Percentiles rank a stretch among this genome's conserved stretches.
These are phyloP conservation scores for Crucibulum laeve DNA, from an alignment of 768 basidiomycete genomes.

Conservation along the genomic window DNA sequence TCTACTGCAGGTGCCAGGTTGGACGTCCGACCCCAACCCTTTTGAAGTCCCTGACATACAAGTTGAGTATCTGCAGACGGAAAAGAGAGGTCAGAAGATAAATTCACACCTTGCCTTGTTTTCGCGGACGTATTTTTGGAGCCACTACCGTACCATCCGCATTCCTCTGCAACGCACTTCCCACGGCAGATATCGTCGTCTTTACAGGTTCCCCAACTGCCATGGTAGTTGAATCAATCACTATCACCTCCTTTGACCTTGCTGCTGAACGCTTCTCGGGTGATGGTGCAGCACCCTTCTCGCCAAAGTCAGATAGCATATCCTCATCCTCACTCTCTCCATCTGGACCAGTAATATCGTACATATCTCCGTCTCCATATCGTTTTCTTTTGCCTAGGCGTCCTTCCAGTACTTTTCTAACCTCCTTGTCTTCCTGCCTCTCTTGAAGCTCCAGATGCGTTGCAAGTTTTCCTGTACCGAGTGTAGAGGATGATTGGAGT, in stretches of 20 bases:
- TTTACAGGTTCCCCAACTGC: constrained; percentile 13
- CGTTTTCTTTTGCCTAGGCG: constrained; percentile 46
- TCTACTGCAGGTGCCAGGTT: constrained; percentile 17
- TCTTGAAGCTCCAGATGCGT: constrained; percentile 62
- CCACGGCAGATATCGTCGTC: constrained; percentile 30
- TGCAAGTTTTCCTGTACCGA: constrained; percentile 67
- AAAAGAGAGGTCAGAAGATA: neutral
- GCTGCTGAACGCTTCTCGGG: neutral
- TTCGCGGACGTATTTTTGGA: constrained; percentile 48
- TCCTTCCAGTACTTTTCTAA: constrained; percentile 49
- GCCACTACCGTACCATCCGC: constrained; percentile 53
- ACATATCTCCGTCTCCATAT: constrained; percentile 29
- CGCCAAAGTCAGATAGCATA: neutral
- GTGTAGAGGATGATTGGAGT: constrained; percentile 76
- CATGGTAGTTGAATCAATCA: constrained; percentile 5
- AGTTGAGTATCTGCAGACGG: neutral
- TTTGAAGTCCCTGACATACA: constrained; percentile 13
- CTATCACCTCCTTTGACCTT: constrained; percentile 12
- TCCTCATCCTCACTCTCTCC: constrained; percentile 24
- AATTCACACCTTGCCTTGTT: constrained; percentile 36
- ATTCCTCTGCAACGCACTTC: constrained; percentile 64
- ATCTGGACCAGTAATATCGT: constrained; percentile 30
- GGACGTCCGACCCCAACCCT: constrained; percentile 43
- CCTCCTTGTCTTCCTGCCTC: constrained; percentile 53
- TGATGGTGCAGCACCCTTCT: constrained; percentile 3